Evolutionary conservation across 1,284 basidiomycete genomes (phyloP).

Genomic region (Coniferiporia sulphurascens): DNA sequence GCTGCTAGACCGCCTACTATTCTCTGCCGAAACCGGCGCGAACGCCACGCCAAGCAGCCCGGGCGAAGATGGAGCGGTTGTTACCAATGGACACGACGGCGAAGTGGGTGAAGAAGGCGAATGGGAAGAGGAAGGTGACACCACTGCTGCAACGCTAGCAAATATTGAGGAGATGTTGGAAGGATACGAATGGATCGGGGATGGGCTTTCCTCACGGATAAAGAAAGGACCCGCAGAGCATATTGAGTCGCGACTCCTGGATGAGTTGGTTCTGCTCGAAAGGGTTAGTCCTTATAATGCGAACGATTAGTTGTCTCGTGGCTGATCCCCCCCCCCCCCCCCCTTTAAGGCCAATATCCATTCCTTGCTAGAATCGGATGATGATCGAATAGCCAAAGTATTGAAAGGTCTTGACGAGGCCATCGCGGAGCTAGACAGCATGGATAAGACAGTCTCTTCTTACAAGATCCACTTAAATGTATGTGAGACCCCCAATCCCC

Average conservation of each 20-base stretch:
- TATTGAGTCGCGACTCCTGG: conserved; percentile 80
- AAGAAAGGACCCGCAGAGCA: conserved; percentile 78
- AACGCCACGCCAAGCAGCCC: neutral
- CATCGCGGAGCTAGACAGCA: conserved; percentile 77
- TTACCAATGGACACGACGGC: neutral
- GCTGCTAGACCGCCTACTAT: conserved; percentile 66
- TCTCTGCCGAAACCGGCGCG: conserved; percentile 6
- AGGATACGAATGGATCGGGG: conserved; percentile 92
- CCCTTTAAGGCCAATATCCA: conserved; percentile 86
- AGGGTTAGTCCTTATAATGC: conserved; percentile 50
- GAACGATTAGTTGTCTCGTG: conserved; percentile 6
- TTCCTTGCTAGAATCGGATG: conserved; percentile 91
- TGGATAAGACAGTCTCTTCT: conserved; percentile 81
- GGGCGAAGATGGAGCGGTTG: conserved; percentile 21
- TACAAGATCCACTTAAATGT: conserved; percentile 95
- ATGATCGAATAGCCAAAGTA: conserved; percentile 82
- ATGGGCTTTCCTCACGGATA: conserved; percentile 37
- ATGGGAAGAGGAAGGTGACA: conserved; percentile 64
- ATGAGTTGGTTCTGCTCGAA: conserved; percentile 87
- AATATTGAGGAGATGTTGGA: conserved; percentile 99
- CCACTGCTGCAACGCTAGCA: conserved; percentile 74
- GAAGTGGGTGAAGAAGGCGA: conserved; percentile 26
- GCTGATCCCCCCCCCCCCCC: conserved; percentile 19
- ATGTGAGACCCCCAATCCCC: conserved; percentile 4
- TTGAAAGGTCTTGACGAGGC: conserved; percentile 87